Evolutionary conservation across 2,329 filamentous ascomycete genomes (phyloP).

Genomic region (Phaeomoniella chlamydospora): DNA sequence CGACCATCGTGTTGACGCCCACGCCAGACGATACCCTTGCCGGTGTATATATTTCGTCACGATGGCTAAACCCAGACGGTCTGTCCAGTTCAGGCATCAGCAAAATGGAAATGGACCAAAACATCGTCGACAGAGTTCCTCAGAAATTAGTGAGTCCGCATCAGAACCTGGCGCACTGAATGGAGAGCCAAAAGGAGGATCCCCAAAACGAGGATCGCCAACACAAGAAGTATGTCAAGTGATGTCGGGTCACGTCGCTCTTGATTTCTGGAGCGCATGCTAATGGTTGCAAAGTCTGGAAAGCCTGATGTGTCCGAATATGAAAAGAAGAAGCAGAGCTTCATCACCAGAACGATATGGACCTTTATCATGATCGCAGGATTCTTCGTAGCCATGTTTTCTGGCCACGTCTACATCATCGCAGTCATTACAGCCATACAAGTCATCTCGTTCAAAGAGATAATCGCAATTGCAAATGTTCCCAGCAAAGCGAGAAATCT

Average conservation of each 20-base stretch:
- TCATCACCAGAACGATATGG: constrained; percentile 94
- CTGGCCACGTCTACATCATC: constrained; percentile 95
- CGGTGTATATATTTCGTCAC: too few species aligned
- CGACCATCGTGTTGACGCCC: background rate
- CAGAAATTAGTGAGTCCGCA: constrained; percentile 37
- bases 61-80: constrained; percentile 41
- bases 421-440: constrained; percentile 84
- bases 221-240: constrained; percentile 13
- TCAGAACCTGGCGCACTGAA: constrained; percentile 37
- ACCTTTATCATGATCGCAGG: constrained; percentile 90
- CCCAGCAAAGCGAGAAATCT: constrained; percentile 82
- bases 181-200: constrained; percentile 21
- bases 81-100: constrained; percentile 45
- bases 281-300: background rate
- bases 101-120: constrained; percentile 23
- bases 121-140: constrained; percentile 37
- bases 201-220: constrained; percentile 17
- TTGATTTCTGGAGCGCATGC: constrained; percentile 2
- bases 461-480: constrained; percentile 93
- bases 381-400: constrained; percentile 87
- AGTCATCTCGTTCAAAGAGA: constrained; percentile 97
- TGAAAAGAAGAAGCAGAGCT: constrained; percentile 97
- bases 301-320: constrained; percentile 51
- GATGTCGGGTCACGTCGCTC: background rate
- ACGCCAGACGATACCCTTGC: background rate